Evolutionary conservation across 108 stramenopile genomes (phyloP), one percentile per base, ranked within the genome.

Genomic region (Conticribra weissflogii): DNA sequence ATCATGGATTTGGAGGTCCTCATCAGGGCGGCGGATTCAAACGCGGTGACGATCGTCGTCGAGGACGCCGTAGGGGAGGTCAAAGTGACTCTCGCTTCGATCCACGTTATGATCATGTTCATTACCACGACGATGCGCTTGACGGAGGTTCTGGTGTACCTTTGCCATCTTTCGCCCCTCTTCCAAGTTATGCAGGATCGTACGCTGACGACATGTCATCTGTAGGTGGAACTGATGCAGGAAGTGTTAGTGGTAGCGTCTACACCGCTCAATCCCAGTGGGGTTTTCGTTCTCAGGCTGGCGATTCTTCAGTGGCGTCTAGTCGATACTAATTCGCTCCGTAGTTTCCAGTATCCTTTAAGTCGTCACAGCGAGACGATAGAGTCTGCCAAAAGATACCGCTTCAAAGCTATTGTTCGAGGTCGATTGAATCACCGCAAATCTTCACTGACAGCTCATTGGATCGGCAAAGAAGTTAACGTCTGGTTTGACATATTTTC

Each of bases 71-170:
- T 22, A 84, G 74, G 51, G 84, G 85, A 17, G 62, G 76, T 34
- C 92, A 90, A 45, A 63, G 72, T 23, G 93, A 94, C 79, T 90
- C 89, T 27, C 85, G 93, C 31, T 94, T 91, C 59, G 93, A 94
- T 76, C 71, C 93, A n/a, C 87, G 90, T 24, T 94, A 94, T 74
- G 72, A 82, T 44, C 53, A 64, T 60, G 68, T 53, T n/a, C 56
- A 59, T 34, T 60, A 77, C 29, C 82, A 82, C 54, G 73, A 66
- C 23, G 72, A 78, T 51, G 65, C 57, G 51, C 84, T 68, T 58
- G 53, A 58, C n/a, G 66, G 32, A 55, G 70, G 65, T 60, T 74
- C 57, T 63, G 85, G 74, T 53, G 49, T 91, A 53, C 93, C 93
- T 7, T 81, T 94, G 76, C 93, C 93, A 23, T 88, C 78, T 73